Conservation (phyloP, 352 stramenopile species). For the Achlya hypogyna region DNA sequence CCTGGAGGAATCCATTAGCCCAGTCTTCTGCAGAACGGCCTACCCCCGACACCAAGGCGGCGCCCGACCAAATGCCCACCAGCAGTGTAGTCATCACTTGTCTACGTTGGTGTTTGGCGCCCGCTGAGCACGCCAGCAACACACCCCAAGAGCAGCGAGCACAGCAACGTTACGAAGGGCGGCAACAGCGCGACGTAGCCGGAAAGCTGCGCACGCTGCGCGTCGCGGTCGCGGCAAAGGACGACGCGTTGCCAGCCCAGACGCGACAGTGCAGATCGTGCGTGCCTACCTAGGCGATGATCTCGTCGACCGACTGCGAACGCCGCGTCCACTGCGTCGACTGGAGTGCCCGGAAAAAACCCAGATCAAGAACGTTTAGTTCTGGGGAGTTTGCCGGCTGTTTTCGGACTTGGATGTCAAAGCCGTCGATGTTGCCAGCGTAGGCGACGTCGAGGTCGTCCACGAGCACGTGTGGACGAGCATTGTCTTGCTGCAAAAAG, state of each 20-base stretch:
- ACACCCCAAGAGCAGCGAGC: conserved; percentile 42
- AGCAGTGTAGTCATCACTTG: conserved; percentile 78
- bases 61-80: conserved; percentile 79
- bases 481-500: too few relatives aligned
- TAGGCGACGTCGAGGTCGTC: too few relatives aligned
- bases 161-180: conserved; percentile 61
- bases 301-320: too few relatives aligned
- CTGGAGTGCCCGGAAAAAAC: too few relatives aligned
- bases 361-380: too few relatives aligned
- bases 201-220: conserved; percentile 44
- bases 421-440: too few relatives aligned
- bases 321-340: too few relatives aligned
- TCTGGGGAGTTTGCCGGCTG: too few relatives aligned
- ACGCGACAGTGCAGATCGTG: conserved; percentile 3
- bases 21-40: conserved; percentile 8
- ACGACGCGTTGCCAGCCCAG: conserved; percentile 24
- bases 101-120: too few relatives aligned
- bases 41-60: conserved; percentile 55
- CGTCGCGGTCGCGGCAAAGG: conserved; percentile 24
- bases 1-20: conserved; percentile 27
- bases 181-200: conserved; percentile 68
- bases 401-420: too few relatives aligned
- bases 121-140: too few relatives aligned
- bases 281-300: conserved; percentile 23
- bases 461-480: too few relatives aligned